phyloP scores from a whole-genome alignment of 257 asterid genomes.

The Solanum gracilifrons region DNA sequence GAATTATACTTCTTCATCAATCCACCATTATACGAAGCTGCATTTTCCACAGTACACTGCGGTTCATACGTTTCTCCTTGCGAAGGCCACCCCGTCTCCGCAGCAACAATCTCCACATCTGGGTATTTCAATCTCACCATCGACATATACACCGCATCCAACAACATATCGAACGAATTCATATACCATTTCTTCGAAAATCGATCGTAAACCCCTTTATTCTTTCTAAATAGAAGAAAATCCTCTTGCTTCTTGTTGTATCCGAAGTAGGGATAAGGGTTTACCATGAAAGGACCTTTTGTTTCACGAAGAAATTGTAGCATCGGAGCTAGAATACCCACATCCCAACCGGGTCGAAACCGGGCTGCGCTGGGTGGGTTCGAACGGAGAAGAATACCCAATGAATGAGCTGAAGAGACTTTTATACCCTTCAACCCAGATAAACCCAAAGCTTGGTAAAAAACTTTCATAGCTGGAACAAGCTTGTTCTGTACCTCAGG shows the following conservation, averaged over 20 bases:
- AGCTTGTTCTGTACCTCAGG: conserved; percentile 48
- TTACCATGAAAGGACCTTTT: conserved; percentile 68
- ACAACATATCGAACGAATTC: conserved; percentile 57
- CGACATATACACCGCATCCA: conserved; percentile 57
- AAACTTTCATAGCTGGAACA: conserved; percentile 54
- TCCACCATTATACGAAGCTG: conserved; percentile 63
- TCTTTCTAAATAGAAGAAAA: conserved; percentile 34
- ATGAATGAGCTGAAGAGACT: conserved; percentile 71
- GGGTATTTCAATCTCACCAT: conserved; percentile 61
- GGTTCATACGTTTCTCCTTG: conserved; percentile 52
- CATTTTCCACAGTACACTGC: conserved; percentile 51
- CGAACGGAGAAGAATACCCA: conserved; percentile 50
- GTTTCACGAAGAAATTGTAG: conserved; percentile 55
- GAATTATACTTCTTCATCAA: conserved; percentile 32
- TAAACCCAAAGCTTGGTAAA: conserved; percentile 37
- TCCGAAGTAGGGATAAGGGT: conserved; percentile 85
- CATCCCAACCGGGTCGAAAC: conserved; percentile 83
- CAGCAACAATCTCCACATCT: conserved; percentile 71
- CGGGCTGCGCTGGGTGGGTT: conserved; percentile 57
- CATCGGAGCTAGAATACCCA: conserved; percentile 51
- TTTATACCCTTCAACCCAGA: conserved; percentile 32
- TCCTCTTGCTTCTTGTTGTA: conserved; percentile 35
- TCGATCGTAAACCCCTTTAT: conserved; percentile 27
- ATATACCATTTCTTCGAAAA: conserved; percentile 33
- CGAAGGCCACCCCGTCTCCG: conserved; percentile 93